phyloP scores from a whole-genome alignment of 805 yeast species.

The Ogataea wickerhamii region DNA sequence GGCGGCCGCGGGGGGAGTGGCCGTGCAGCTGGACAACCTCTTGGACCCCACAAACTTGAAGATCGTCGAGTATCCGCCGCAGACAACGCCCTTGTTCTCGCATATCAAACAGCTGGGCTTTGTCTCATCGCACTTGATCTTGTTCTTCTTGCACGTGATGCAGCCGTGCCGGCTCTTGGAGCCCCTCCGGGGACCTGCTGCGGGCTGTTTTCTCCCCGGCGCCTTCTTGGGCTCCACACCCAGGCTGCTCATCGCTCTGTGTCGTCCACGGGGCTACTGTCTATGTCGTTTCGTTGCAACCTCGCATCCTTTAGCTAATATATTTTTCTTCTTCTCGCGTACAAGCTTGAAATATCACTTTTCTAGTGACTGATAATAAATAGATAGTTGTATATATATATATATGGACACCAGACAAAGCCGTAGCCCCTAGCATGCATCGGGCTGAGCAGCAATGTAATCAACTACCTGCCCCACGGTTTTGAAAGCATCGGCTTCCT shows the following conservation, averaged over 20 bases:
- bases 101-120: conserved; percentile 39
- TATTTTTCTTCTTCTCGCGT: too few species aligned
- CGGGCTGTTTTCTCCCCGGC: too few species aligned
- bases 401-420: neutral
- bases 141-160: conserved; percentile 37
- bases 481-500: conserved; percentile 89
- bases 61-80: conserved; percentile 19
- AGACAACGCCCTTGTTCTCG: conserved; percentile 24
- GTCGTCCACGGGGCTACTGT: too few species aligned
- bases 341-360: too few species aligned
- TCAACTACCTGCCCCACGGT: conserved; percentile 92
- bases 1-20: neutral
- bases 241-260: too few species aligned
- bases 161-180: conserved; percentile 32
- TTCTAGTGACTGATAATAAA: too few species aligned
- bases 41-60: conserved; percentile 10
- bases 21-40: neutral
- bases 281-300: too few species aligned
- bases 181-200: too few species aligned
- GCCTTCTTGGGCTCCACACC: too few species aligned
- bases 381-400: too few species aligned
- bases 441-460: conserved; percentile 70
- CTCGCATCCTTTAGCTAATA: too few species aligned
- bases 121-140: conserved; percentile 42
- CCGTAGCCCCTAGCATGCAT: conserved; percentile 35